A percentile compares a stretch with the other conserved stretches of the same genome.
Evolutionary conservation across 2,329 filamentous ascomycete genomes (phyloP).

Genomic region (Hortaea werneckii): DNA sequence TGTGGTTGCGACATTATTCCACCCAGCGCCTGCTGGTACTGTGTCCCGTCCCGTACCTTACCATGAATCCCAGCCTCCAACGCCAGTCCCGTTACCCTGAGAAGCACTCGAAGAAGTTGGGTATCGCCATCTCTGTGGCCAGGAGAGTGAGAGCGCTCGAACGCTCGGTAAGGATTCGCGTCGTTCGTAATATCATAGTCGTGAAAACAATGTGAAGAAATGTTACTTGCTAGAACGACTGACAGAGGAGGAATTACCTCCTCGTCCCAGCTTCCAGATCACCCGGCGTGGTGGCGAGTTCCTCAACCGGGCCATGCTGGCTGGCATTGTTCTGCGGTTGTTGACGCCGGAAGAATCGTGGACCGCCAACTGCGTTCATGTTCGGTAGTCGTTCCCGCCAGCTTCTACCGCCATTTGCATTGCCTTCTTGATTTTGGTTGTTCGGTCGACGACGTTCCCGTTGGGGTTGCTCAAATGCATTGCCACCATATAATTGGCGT

Average conservation of each 20-base stretch:
- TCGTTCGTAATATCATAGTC: not conserved
- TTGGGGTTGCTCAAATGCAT: slow-evolving; percentile 1
- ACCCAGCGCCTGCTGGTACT: no score
- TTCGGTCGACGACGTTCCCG: not conserved
- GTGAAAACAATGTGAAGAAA: not conserved
- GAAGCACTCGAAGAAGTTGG: not conserved
- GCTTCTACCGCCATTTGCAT: slow-evolving; percentile 1
- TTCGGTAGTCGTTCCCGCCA: slow-evolving; percentile 17
- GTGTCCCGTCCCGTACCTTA: no score
- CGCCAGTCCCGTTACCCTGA: not conserved
- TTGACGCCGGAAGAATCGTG: slow-evolving; percentile 16
- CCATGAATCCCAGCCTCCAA: not conserved
- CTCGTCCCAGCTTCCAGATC: slow-evolving; percentile 21
- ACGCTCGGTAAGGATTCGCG: not conserved
- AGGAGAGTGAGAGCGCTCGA: not conserved
- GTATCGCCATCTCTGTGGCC: not conserved
- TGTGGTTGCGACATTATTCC: no score
- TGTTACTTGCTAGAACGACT: not conserved
- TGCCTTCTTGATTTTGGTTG: not conserved
- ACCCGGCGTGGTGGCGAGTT: slow-evolving; percentile 10
- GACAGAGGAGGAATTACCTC: not conserved
- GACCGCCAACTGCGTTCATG: slow-evolving; percentile 10
- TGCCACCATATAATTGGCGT: not conserved
- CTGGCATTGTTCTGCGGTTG: slow-evolving; percentile 3
- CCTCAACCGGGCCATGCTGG: slow-evolving; percentile 13